Conservation (phyloP, 192 early-diverging fungal genomes). For the Rhizophagus sp. region DNA sequence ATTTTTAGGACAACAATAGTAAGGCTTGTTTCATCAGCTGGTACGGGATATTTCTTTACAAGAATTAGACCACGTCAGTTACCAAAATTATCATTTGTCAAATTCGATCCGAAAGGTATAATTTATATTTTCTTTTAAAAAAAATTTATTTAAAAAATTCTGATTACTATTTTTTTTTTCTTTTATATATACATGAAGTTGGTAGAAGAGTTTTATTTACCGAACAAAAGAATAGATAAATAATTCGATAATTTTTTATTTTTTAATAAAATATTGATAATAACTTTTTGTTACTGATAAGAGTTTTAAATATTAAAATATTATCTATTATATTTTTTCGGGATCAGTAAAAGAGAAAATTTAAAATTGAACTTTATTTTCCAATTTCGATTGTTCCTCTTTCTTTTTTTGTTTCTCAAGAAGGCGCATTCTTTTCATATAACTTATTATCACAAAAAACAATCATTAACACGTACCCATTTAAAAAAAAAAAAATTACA, state of each 20-base stretch:
- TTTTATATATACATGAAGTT: neutral
- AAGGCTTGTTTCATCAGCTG: conserved; percentile 82
- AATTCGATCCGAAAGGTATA: conserved; percentile 88
- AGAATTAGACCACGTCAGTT: conserved; percentile 75
- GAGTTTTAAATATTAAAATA: no score
- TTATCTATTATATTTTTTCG: no score
- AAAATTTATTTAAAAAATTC: neutral
- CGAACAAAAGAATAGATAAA: conserved; percentile 20
- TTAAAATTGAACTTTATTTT: neutral
- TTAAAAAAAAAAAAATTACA: neutral
- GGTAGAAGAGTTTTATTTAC: conserved; percentile 15
- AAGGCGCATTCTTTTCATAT: conserved; percentile 5
- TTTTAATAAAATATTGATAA: no score
- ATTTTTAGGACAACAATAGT: conserved; percentile 76
- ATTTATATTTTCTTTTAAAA: neutral
- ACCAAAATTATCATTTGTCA: conserved; percentile 86
- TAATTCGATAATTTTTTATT: no score
- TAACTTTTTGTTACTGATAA: no score
- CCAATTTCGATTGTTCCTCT: conserved; percentile 2
- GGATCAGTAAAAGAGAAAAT: neutral
- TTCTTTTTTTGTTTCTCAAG: conserved; percentile 5
- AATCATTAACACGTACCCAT: neutral
- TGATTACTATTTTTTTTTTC: neutral
- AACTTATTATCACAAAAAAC: neutral
- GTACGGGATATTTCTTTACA: conserved; percentile 92